A percentile compares a stretch with the other conserved stretches of the same genome.
Conservation (phyloP, 2,329 filamentous ascomycete genomes). For the Colletotrichum sp. region DNA sequence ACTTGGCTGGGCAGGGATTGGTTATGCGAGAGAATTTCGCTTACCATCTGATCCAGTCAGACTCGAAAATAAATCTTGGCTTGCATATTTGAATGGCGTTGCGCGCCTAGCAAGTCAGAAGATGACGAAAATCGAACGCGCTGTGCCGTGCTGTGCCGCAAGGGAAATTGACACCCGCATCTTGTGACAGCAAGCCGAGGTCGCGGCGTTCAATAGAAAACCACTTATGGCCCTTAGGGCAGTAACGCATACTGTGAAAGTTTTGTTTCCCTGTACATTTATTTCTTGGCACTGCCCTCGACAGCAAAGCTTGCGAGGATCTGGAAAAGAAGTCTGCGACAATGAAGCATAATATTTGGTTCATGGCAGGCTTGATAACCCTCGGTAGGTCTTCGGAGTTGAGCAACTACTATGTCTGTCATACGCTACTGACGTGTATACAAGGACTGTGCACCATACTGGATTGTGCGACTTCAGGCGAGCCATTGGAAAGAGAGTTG, state of each 20-base stretch:
- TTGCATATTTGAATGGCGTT: background rate
- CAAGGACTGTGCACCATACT: background rate
- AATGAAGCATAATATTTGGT: background rate
- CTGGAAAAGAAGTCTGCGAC: background rate
- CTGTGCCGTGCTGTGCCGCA: background rate
- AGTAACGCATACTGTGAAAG: background rate
- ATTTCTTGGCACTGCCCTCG: background rate
- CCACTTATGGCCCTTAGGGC: background rate
- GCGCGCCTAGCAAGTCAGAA: background rate
- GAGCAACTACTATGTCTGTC: background rate
- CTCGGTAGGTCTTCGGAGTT: background rate
- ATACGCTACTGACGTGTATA: background rate
- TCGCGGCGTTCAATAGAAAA: background rate
- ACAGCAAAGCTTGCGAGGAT: background rate
- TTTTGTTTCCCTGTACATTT: background rate
- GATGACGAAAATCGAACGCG: background rate
- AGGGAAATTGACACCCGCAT: background rate
- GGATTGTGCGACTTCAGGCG: background rate
- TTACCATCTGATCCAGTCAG: background rate
- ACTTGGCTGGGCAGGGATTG: background rate
- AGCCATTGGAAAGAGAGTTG: background rate
- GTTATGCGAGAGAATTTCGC: background rate
- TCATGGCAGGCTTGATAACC: background rate
- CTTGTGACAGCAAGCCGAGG: background rate
- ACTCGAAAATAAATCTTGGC: background rate